These are phyloP conservation scores for Linum usitatissimum DNA, from an alignment of 345 rosid genomes.

Conservation along the genomic window DNA sequence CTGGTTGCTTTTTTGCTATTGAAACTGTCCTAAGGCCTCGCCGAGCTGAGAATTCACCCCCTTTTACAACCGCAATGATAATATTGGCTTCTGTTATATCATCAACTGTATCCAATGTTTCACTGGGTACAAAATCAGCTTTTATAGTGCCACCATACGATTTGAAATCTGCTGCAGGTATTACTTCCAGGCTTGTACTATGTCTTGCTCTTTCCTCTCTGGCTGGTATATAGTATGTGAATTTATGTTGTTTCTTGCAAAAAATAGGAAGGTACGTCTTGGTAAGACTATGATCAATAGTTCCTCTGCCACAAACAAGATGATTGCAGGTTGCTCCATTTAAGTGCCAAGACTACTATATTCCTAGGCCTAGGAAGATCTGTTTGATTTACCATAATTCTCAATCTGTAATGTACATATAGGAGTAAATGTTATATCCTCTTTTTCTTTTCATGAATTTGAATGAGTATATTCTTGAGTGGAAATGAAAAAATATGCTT, in stretches of 20 bases:
- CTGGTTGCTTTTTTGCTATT: slow-evolving; percentile 96
- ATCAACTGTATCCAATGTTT: slow-evolving; percentile 84
- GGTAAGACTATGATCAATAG: too few species aligned
- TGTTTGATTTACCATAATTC: too few species aligned
- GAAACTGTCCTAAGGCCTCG: slow-evolving; percentile 93
- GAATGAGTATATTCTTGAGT: neutral
- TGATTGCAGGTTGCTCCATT: too few species aligned
- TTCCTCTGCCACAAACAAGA: too few species aligned
- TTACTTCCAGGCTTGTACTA: slow-evolving; percentile 4
- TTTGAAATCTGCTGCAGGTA: slow-evolving; percentile 97
- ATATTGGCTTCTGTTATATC: slow-evolving; percentile 91
- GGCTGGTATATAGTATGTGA: neutral
- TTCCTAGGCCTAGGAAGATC: too few species aligned
- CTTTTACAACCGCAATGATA: slow-evolving; percentile 96
- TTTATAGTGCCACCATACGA: slow-evolving; percentile 91
- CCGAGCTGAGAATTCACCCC: slow-evolving; percentile 92
- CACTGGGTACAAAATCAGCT: slow-evolving; percentile 82
- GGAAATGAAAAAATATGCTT: neutral
- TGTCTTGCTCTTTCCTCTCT: neutral
- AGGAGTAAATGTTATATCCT: neutral
- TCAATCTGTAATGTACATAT: neutral
- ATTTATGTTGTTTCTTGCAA: neutral
- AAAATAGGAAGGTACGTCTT: too few species aligned
- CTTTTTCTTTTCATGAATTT: too few species aligned
- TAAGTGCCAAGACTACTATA: too few species aligned